Conservation (phyloP, 345 rosid genomes). For the Nephelium lappaceum region DNA sequence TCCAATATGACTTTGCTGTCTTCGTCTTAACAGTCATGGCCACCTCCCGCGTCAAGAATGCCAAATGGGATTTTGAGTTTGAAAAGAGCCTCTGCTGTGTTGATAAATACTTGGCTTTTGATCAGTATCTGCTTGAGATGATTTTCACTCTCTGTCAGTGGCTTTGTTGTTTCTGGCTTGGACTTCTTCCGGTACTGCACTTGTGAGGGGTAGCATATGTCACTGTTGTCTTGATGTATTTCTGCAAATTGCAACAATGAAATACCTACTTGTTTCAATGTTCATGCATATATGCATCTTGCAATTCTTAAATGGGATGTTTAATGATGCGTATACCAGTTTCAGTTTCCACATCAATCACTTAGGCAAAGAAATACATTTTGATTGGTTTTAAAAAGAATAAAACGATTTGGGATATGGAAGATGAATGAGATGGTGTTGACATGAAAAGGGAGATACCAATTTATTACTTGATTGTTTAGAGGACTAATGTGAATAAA, state of each 20-base stretch:
- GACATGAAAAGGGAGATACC: too few species aligned
- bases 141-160: slow-evolving; percentile 57
- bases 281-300: not conserved
- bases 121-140: slow-evolving; percentile 62
- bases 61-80: slow-evolving; percentile 59
- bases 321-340: not conserved
- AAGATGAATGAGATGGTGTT: too few species aligned
- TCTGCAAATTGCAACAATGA: slow-evolving; percentile 42
- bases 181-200: slow-evolving; percentile 18
- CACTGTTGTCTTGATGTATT: slow-evolving; percentile 21
- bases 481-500: not conserved
- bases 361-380: too few species aligned
- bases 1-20: slow-evolving; percentile 63
- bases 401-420: too few species aligned
- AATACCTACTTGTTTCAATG: not conserved
- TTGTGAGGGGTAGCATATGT: slow-evolving; percentile 15
- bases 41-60: slow-evolving; percentile 30
- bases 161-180: not conserved
- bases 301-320: not conserved
- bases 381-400: too few species aligned
- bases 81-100: slow-evolving; percentile 84
- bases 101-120: slow-evolving; percentile 63
- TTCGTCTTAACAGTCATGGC: slow-evolving; percentile 36
- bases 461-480: too few species aligned
- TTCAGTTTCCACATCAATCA: not conserved